These are phyloP conservation scores for Linderniella brevidens DNA, from an alignment of 257 asterid species.

Conservation along the genomic window DNA sequence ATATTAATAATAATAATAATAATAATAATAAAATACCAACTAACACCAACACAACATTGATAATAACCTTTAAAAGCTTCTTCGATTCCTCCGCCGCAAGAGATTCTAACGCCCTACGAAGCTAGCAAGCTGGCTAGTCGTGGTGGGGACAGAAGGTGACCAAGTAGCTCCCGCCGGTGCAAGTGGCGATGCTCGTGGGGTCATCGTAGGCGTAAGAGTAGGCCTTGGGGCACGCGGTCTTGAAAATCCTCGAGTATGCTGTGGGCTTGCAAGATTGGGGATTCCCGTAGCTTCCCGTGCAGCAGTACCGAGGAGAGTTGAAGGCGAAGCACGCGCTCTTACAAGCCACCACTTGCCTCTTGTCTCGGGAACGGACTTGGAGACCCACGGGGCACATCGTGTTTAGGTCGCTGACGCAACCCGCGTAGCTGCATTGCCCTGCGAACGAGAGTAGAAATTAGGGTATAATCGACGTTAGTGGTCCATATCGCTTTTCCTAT, in stretches of 20 bases:
- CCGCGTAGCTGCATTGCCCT: slow-evolving; percentile 84
- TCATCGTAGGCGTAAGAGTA: slow-evolving; percentile 96
- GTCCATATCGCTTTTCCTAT: too few relatives aligned
- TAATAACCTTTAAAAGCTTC: too few relatives aligned
- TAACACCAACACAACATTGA: too few relatives aligned
- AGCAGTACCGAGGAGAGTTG: slow-evolving; percentile 78
- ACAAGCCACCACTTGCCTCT: slow-evolving; percentile 65
- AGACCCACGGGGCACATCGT: slow-evolving; percentile 94
- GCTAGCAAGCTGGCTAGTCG: too few relatives aligned
- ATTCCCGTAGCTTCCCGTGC: slow-evolving; percentile 75
- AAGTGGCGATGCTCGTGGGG: slow-evolving; percentile 88
- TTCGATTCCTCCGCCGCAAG: too few relatives aligned
- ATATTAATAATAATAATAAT: too few relatives aligned
- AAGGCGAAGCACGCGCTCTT: slow-evolving; percentile 88
- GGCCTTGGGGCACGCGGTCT: slow-evolving; percentile 82
- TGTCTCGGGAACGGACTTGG: slow-evolving; percentile 71
- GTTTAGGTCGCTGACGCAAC: slow-evolving; percentile 82
- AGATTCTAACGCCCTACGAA: too few relatives aligned
- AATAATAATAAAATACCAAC: too few relatives aligned
- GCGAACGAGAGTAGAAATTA: neutral
- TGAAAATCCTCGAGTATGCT: slow-evolving; percentile 77
- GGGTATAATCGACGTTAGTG: too few relatives aligned
- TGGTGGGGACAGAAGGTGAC: slow-evolving; percentile 88
- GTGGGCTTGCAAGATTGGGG: slow-evolving; percentile 93
- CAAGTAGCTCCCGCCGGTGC: slow-evolving; percentile 65